Conservation (phyloP, 805 yeast species). For the Priceomyces castillae region DNA sequence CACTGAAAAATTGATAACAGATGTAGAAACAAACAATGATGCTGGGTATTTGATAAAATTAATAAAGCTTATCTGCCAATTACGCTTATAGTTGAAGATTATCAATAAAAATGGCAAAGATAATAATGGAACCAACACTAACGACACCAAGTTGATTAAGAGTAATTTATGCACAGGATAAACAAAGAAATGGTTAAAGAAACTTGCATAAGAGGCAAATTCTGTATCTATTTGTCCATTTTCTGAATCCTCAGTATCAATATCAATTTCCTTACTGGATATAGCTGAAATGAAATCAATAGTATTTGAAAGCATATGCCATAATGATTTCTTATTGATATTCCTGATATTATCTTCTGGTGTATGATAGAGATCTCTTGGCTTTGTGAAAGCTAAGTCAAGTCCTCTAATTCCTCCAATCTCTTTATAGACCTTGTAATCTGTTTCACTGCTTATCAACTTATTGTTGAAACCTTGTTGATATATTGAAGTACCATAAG, state of each 20-base stretch:
- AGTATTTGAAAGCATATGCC: slow-evolving; percentile 80
- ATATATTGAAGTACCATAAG: slow-evolving; percentile 76
- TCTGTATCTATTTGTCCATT: slow-evolving; percentile 13
- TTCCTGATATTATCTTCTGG: slow-evolving; percentile 63
- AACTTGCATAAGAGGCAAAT: slow-evolving; percentile 62
- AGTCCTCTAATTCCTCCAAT: slow-evolving; percentile 72
- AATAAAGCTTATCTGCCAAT: slow-evolving; percentile 44
- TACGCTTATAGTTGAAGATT: slow-evolving; percentile 45
- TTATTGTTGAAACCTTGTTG: slow-evolving; percentile 83
- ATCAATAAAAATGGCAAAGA: slow-evolving; percentile 45
- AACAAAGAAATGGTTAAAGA: slow-evolving; percentile 58
- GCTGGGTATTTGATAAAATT: slow-evolving; percentile 58
- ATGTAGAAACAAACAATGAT: slow-evolving; percentile 46
- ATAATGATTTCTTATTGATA: slow-evolving; percentile 63
- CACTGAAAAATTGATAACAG: slow-evolving; percentile 24
- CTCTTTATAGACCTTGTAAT: slow-evolving; percentile 66
- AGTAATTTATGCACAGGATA: slow-evolving; percentile 50
- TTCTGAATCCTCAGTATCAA: slow-evolving; percentile 27
- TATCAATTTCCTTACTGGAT: slow-evolving; percentile 27
- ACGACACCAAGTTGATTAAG: slow-evolving; percentile 49
- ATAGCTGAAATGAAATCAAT: slow-evolving; percentile 55
- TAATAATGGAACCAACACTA: slow-evolving; percentile 55
- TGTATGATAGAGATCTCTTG: slow-evolving; percentile 84
- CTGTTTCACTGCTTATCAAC: slow-evolving; percentile 77
- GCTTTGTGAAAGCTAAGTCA: slow-evolving; percentile 86